phyloP scores from a whole-genome alignment of 805 yeast species.

The Tetrapisispora fleetii region DNA sequence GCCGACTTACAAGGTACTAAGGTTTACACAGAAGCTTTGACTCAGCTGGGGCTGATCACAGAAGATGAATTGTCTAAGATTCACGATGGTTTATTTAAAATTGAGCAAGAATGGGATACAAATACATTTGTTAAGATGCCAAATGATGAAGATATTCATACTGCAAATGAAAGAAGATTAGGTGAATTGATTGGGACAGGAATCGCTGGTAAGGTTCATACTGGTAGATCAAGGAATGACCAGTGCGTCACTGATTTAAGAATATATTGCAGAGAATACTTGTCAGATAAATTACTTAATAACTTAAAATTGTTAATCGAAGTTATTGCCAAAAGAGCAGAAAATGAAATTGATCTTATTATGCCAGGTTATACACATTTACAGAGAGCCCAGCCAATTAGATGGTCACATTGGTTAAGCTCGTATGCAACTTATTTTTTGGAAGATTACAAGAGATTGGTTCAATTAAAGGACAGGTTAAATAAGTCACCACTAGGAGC shows the following conservation, averaged over 20 bases:
- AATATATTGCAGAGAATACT: constrained; percentile 74
- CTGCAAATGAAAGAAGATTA: constrained; percentile 95
- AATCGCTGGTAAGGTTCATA: constrained; percentile 95
- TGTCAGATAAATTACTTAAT: constrained; percentile 46
- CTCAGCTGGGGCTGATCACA: constrained; percentile 67
- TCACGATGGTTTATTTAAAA: constrained; percentile 67
- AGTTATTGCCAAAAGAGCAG: constrained; percentile 66
- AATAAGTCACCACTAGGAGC: constrained; percentile 90
- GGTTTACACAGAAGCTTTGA: constrained; percentile 81
- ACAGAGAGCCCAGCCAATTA: constrained; percentile 98
- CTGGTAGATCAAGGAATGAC: constrained; percentile 98
- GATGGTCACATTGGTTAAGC: constrained; percentile 98
- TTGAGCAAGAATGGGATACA: constrained; percentile 78
- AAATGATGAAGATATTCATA: constrained; percentile 91
- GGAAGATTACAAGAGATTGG: constrained; percentile 78
- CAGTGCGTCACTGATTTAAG: constrained; percentile 99
- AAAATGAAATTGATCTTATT: constrained; percentile 74
- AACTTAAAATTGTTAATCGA: constrained; percentile 53
- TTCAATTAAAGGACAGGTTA: constrained; percentile 70
- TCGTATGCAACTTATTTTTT: constrained; percentile 91
- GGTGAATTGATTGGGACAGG: constrained; percentile 92
- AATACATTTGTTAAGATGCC: constrained; percentile 37
- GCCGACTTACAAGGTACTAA: constrained; percentile 92
- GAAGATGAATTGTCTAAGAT: constrained; percentile 66
- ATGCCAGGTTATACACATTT: constrained; percentile 99